A percentile compares a stretch with the other conserved stretches of the same genome.
phyloP scores from a whole-genome alignment of 2,329 filamentous ascomycete species.

The Microcyclospora pomicola region DNA sequence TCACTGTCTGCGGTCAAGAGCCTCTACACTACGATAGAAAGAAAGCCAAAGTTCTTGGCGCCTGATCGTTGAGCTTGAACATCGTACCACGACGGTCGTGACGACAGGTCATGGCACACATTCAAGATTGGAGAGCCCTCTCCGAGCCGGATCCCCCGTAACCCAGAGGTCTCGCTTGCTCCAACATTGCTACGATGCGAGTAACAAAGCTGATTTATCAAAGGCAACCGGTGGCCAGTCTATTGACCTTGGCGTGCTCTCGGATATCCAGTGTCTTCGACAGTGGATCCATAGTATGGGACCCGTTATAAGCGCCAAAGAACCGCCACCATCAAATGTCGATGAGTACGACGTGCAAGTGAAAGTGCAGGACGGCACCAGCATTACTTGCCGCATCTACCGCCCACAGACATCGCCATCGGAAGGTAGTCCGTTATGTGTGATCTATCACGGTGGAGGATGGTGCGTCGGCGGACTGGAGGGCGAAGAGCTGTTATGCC shows the following conservation, averaged over 20 bases:
- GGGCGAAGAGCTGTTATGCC: slow-evolving; percentile 30
- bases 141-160: slow-evolving; percentile 14
- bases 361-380: slow-evolving; percentile 21
- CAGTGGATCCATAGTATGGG: slow-evolving; percentile 10
- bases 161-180: not conserved
- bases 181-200: not conserved
- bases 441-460: slow-evolving; percentile 14
- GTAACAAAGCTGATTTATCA: not conserved
- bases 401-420: slow-evolving; percentile 11
- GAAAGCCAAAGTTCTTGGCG: no score
- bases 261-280: slow-evolving; percentile 9
- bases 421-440: slow-evolving; percentile 11
- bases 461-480: slow-evolving; percentile 29
- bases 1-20: no score
- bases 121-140: slow-evolving; percentile 16
- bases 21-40: no score
- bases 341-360: slow-evolving; percentile 29
- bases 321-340: slow-evolving; percentile 9
- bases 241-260: slow-evolving; percentile 15
- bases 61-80: no score
- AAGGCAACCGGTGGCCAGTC: slow-evolving; percentile 10
- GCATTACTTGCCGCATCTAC: slow-evolving; percentile 20
- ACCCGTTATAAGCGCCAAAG: slow-evolving; percentile 5
- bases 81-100: no score
- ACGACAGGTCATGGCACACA: slow-evolving; percentile 11